Base-by-base conservation (phyloP, 495 filamentous ascomycete species). In the Talaromyces wortmannii region DNA sequence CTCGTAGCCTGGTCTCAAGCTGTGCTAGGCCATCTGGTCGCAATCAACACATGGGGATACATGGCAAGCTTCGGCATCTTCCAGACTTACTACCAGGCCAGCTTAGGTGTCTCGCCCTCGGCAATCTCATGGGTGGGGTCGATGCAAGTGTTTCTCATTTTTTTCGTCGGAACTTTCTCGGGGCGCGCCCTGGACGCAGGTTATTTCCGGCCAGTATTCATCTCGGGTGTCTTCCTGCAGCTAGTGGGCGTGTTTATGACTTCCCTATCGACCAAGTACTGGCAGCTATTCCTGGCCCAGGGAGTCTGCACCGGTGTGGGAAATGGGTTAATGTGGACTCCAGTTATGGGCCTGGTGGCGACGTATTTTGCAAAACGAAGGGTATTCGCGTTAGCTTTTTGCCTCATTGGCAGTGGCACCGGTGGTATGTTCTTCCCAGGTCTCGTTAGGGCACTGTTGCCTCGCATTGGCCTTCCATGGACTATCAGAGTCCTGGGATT, bases 51-150 rank as follows among this genome's bases (percentile, higher is more conserved):
- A 2, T 91, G 87, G 86, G 88, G 88, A 18, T 85, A 85, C 60
- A 83, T 88, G 66, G 82, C 84, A 63, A 85, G 83, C 17, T 92
- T 90, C 57, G 89, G 89, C n/a, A 76, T 91, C 3, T 95, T 92
- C 65, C 91, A 95, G 59, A 74, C 84, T 2, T 87, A 92, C 72
- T 95, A 92, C 63, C 77, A 78, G 8, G 62, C 76, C 7, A 68
- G 65, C 6, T 56, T 80, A 3, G 50, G 59, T 4, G 74, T 76
- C 5, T 56, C 83, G 0, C 81, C 84, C 0, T 86, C 86, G 0
- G 78, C 83, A 45, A 83, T 92, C 51, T 87, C 86, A 2, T 91
- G 87, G 73, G 75, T 80, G 42, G 74, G 73, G 7, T 64, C 67
- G 13, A 40, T 74, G 1, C 66, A 74, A 48, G 53, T 69, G 45